Base-by-base conservation (phyloP, 2,329 filamentous ascomycete genomes). In the Talaromyces piceae region DNA sequence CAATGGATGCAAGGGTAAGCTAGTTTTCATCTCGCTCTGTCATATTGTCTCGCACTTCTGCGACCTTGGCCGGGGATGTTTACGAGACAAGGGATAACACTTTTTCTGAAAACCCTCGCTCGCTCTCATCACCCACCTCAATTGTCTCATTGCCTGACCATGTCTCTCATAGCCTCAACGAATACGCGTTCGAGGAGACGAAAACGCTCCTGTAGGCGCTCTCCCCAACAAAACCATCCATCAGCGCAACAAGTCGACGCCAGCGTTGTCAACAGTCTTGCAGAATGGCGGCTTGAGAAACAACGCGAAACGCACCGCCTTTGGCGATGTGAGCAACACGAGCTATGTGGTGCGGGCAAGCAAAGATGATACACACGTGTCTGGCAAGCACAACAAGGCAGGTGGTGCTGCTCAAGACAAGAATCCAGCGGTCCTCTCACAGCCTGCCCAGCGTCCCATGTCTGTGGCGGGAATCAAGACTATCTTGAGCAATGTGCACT, bases 321-420 rank as follows among this genome's bases (percentile, higher is more conserved):
- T 94, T 68, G 87, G 81, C 46, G 90, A 95, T 66, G 79, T 93
- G 55, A 93, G 87, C 75, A 91, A 91, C 63, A 83, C 75, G 37
- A 69, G 64, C 30, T 71, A 71, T 55, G 55, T 61, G 27, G 54
- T 66, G 27, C 64, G 67, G 16, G 59, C 62, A 3, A 68, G 64
- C 47, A 79, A 80, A 59, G 82, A 86, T 65, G 82, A 86, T 60
- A 74, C 73, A 31, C 72, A 71, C 48, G 63, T 80, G 23, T 58
- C 65, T 25, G 71, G 68, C 53, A 81, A 80, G 63, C 68, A 70
- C 37, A 70, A 65, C 41, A 72, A 71, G 57, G 52, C 58, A n/a
- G 54, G 54, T 20, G 44, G 55, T 8, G 47, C 58, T 48, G 54
- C 56, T 26, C 54, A 67, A 51, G 63, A 72, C 20, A 73, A 69